Percentiles rank a stretch among this genome's conserved stretches.
Evolutionary conservation across 208 protist genomes (phyloP).

Genomic region (Trypanosoma platydactyli): DNA sequence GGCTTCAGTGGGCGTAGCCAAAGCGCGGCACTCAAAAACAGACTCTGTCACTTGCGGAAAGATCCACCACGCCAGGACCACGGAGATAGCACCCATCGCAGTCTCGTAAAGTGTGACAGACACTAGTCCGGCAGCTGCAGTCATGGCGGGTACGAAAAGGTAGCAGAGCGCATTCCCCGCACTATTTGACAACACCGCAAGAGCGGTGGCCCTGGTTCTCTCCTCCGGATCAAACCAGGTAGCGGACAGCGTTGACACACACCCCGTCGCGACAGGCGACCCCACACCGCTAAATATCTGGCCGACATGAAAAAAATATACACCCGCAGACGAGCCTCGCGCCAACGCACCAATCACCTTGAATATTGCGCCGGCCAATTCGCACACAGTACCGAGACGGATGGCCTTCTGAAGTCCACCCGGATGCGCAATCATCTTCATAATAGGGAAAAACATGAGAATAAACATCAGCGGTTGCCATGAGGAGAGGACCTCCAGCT

Average conservation of each 20-base stretch:
- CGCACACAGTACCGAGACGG: conserved; percentile 57
- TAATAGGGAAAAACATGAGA: conserved; percentile 62
- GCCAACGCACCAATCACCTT: conserved; percentile 62
- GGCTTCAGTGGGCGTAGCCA: conserved; percentile 24
- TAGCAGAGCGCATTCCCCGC: conserved; percentile 84
- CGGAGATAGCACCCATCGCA: conserved; percentile 49
- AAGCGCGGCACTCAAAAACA: not conserved
- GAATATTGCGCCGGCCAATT: conserved; percentile 64
- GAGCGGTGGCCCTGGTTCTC: conserved; percentile 79
- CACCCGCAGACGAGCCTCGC: conserved; percentile 39
- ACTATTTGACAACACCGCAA: conserved; percentile 79
- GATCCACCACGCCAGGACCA: conserved; percentile 48
- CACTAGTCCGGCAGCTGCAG: conserved; percentile 44
- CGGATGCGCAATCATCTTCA: conserved; percentile 73
- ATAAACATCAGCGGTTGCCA: conserved; percentile 86
- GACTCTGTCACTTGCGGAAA: conserved; percentile 50
- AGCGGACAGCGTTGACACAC: conserved; percentile 80
- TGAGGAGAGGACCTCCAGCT: conserved; percentile 76
- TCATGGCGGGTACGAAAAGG: conserved; percentile 71
- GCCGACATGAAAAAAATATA: conserved; percentile 75
- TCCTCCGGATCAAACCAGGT: conserved; percentile 81
- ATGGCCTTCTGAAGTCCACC: conserved; percentile 76
- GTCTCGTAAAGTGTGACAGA: conserved; percentile 71
- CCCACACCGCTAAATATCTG: conserved; percentile 86
- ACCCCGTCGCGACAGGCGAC: conserved; percentile 78